Base-by-base conservation (phyloP, 2,329 filamentous ascomycete species). In the Alternaria postmessia region DNA sequence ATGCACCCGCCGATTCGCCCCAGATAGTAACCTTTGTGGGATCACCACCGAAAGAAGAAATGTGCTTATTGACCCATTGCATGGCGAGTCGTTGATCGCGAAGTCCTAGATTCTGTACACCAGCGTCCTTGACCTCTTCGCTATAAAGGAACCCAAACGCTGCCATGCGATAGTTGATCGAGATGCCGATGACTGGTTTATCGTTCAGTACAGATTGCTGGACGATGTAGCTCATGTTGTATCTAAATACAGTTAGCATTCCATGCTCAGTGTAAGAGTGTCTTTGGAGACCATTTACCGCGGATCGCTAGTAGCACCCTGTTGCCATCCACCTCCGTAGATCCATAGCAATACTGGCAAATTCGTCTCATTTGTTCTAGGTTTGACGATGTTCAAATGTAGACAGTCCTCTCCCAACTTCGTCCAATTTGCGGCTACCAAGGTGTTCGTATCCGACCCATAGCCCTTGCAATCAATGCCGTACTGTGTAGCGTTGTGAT, bases 41-140 rank as follows among this genome's bases (percentile, higher is more conserved):
- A 62, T 89, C 83, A 0, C 88, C 87, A 2, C 87, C 73, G 38
- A 77, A 78, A 1, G 68, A 36, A 2, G 66, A 64, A n/a, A 91
- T 89, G 61, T 91, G 79, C 20, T 82, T 78, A 65, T 86, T 81
- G 0, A 90, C 82, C 89, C 89, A 91, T 46, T 84, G 70, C 46
- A 91, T 71, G 0, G 85, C 79, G 12, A 84, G 80, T 5, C 87
- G 80, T 72, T 91, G 88, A 65, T 91, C 89, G 4, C 89, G 79
- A 5, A 91, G 75, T 0, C 88, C 89, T 1, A 80, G 85, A 55
- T 83, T 83, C 1, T 80, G 71, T 3, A 70, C 72, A 5, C 73
- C 72, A 5, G 71, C 65, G 4, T 72, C 69, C 24, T 78, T 68
- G 4, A 83, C 72, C 11, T 80, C 77, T 4, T 76, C 58, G 2